Conservation (phyloP, 805 yeast species). For the Starmera amethionina region DNA sequence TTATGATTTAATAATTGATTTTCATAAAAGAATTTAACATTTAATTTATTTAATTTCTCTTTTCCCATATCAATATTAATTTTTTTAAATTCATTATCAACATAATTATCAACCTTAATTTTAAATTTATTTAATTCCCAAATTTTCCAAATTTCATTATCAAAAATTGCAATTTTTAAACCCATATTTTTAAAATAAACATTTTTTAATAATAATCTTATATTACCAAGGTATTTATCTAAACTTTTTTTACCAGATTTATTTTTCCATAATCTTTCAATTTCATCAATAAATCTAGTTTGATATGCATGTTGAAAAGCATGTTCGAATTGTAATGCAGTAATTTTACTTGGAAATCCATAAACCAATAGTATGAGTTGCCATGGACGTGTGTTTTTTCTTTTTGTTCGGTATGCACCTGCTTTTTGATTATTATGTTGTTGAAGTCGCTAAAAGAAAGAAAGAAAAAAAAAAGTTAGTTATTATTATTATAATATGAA, state of each 20-base stretch:
- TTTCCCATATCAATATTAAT: conserved; percentile 12
- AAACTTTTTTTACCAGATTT: conserved; percentile 30
- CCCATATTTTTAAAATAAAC: conserved; percentile 35
- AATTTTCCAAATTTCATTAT: conserved; percentile 12
- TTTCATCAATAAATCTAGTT: conserved; percentile 46
- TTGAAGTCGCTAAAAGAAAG: conserved; percentile 33
- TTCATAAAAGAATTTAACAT: no score
- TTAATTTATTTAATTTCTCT: conserved; percentile 1
- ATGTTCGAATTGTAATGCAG: conserved; percentile 76
- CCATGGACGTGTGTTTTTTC: conserved; percentile 62
- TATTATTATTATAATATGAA: no score
- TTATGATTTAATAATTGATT: conserved; percentile 8
- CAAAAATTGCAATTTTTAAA: conserved; percentile 38
- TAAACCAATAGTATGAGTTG: conserved; percentile 49
- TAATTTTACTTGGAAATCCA: conserved; percentile 60
- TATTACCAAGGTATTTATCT: conserved; percentile 37
- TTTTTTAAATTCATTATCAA: background rate
- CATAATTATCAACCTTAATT: conserved; percentile 2
- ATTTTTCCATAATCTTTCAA: conserved; percentile 27
- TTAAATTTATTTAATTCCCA: conserved; percentile 16
- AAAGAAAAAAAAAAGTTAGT: conserved; percentile 3
- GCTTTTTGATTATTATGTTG: conserved; percentile 74
- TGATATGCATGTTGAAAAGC: conserved; percentile 71
- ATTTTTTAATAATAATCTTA: conserved; percentile 32
- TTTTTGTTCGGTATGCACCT: conserved; percentile 63